Conservation (phyloP, 179 eudicot species). For the Vitellaria paradoxa region DNA sequence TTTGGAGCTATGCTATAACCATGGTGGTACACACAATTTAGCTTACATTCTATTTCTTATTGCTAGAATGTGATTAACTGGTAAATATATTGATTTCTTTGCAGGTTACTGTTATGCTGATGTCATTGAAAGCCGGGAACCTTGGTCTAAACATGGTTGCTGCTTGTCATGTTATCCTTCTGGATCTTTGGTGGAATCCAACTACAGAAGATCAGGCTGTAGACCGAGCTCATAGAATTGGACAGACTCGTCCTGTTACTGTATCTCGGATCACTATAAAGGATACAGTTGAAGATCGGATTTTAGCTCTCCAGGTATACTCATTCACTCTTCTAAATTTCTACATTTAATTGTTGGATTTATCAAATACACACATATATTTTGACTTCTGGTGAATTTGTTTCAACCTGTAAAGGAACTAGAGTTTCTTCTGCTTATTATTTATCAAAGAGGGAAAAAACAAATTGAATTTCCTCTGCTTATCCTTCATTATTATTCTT, state of each 20-base stretch:
- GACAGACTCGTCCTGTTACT: slow-evolving; percentile 95
- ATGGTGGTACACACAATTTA: neutral
- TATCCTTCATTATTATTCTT: neutral
- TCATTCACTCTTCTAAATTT: neutral
- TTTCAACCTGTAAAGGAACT: neutral
- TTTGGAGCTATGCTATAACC: neutral
- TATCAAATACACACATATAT: neutral
- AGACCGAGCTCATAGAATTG: slow-evolving; percentile 98
- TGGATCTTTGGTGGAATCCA: slow-evolving; percentile 99
- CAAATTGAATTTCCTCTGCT: slow-evolving; percentile 12
- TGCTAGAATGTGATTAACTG: neutral
- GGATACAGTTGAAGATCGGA: slow-evolving; percentile 95
- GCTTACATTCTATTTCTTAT: neutral
- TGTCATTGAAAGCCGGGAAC: slow-evolving; percentile 98
- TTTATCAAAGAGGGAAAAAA: no score
- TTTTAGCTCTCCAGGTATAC: slow-evolving; percentile 86
- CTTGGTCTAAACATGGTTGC: slow-evolving; percentile 98
- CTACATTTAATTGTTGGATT: neutral
- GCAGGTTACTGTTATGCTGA: slow-evolving; percentile 92
- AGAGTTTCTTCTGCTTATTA: slow-evolving; percentile 7
- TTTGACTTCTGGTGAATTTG: neutral
- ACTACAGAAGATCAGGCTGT: slow-evolving; percentile 98
- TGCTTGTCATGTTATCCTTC: slow-evolving; percentile 90
- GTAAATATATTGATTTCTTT: slow-evolving; percentile 13
- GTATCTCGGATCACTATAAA: slow-evolving; percentile 86